Evolutionary conservation across 1,284 basidiomycete species (phyloP), one percentile per base, ranked within the genome.

Genomic region (Sporisorium sorghi): DNA sequence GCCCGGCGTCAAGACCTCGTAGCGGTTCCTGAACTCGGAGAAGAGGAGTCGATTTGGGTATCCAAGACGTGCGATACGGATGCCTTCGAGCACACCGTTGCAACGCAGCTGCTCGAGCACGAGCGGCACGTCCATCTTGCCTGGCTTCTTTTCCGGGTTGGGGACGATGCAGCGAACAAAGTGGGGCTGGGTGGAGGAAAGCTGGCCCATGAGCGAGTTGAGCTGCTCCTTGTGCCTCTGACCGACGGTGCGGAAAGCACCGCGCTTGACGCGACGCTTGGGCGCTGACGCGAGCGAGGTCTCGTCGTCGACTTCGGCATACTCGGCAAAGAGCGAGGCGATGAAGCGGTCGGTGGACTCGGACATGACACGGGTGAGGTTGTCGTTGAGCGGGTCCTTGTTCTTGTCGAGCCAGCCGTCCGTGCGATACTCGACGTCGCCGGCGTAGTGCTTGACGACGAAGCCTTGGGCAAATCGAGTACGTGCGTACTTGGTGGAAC

Each of bases 351-450:
- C 91, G 2, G 90, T 88, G 2, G 96, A 97, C 15, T 89, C 88
- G 1, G 93, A 90, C 24, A 99, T 88, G 40, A 99, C 91, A 17
- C 93, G 90, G 0, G 93, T 93, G 42, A 99, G 88, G 82, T 98
- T 96, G 84, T 98, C 95, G 85, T 99, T 98, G 72, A 99, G 87
- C 0, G 97, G 97, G 82, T 99, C 97, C 86, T 97, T 97, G 88
- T 99, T 99, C 90, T 99, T 99, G 87, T 97, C 94, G 69, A 99
- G 87, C 97, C 97, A 99, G 10, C 94, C 93, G 40, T 94, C 91
- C 1, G 96, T 98, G 47, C 91, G 89, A 81, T 99, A 99, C 82
- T 98, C 95, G 80, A 99, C 97, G 68, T 91, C 91, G 50, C 94
- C 97, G 0, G 97, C 97, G 83, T 99, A 99, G 85, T 99, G 97